Percentiles rank a stretch among this genome's conserved stretches.
These are phyloP conservation scores for Kodamaea kakaduensis DNA, from an alignment of 805 yeast species.

Conservation along the genomic window DNA sequence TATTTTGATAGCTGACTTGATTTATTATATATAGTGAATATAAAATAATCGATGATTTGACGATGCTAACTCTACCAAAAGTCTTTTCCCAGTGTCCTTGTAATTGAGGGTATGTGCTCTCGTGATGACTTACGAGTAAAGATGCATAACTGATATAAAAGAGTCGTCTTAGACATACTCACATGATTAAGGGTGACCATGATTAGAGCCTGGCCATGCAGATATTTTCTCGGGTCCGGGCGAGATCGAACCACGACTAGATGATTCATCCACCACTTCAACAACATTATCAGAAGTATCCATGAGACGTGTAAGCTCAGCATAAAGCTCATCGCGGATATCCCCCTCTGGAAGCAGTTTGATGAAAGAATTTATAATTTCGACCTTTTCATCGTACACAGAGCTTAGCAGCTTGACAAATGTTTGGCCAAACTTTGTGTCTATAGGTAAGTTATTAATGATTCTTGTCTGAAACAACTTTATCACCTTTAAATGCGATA, in stretches of 20 bases:
- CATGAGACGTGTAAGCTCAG: conserved; percentile 13
- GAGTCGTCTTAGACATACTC: not conserved
- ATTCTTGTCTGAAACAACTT: conserved; percentile 42
- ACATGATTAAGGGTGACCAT: conserved; percentile 50
- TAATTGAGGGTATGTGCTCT: no score
- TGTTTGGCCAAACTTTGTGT: conserved; percentile 45
- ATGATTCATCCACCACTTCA: conserved; percentile 16
- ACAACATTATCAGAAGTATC: conserved; percentile 12
- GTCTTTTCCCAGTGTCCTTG: no score
- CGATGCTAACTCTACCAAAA: no score
- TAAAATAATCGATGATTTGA: no score
- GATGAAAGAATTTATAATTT: conserved; percentile 17
- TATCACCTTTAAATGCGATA: conserved; percentile 41
- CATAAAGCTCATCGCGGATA: conserved; percentile 14
- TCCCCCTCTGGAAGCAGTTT: conserved; percentile 18
- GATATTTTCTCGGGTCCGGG: conserved; percentile 37
- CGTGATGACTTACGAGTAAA: no score
- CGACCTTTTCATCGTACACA: conserved; percentile 26
- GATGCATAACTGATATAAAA: not conserved
- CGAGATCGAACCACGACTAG: conserved; percentile 22
- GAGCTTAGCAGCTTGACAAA: conserved; percentile 34
- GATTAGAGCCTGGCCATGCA: conserved; percentile 69
- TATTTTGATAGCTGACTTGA: no score
- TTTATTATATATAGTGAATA: conserved; percentile 3
- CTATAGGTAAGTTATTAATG: conserved; percentile 47